Base-by-base conservation (phyloP, 2,329 filamentous ascomycete genomes). In the Fusarium udum region DNA sequence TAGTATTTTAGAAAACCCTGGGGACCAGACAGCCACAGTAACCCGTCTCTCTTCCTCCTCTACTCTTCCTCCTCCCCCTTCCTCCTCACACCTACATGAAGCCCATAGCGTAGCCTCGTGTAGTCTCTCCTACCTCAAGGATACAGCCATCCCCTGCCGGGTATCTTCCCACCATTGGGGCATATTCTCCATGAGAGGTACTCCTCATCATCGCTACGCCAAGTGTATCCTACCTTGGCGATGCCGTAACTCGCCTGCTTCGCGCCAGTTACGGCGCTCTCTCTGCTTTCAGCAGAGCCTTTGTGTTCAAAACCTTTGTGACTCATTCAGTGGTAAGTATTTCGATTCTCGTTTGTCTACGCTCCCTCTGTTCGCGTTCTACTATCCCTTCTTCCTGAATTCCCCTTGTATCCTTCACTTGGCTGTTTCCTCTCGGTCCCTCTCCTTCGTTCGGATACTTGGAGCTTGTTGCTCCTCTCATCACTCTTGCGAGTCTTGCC, bases 361-460 rank as follows among this genome's bases (percentile, higher is more conserved):
- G 7, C 0, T 6, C 46, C 22, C 1, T 32, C 22, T 4, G 6
- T n/a, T 9, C 22, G 3, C 10, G 11, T 32, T 20, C 20, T 10
- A 3, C 28, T 7, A 6, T 6, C 15, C 28, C 18, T 5, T n/a
- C 10, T 10, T n/a, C 16, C 28, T 4, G 13, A 16, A 6, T n/a
- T 15, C 11, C 14, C 28, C 15, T 49, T 49, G 9, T 32, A 7
- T 49, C 28, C 20, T n/a, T 12, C 12, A 32, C 46, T 49, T 6
- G 20, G 11, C 7, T 26, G 16, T 20, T 45, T 0, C 3, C 42
- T 24, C 15, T 43, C 16, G 12, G 43, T 26, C 8, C 16, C 16
- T 26, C 24, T 20, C 43, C 12, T 45, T 26, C 7, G 3, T 20
- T 26, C 7, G 12, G 4, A 3, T 14, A 45, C 16, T 10, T 14